Evolutionary conservation across 306 rosid genomes (phyloP).

Genomic region (Castanopsis chinensis): DNA sequence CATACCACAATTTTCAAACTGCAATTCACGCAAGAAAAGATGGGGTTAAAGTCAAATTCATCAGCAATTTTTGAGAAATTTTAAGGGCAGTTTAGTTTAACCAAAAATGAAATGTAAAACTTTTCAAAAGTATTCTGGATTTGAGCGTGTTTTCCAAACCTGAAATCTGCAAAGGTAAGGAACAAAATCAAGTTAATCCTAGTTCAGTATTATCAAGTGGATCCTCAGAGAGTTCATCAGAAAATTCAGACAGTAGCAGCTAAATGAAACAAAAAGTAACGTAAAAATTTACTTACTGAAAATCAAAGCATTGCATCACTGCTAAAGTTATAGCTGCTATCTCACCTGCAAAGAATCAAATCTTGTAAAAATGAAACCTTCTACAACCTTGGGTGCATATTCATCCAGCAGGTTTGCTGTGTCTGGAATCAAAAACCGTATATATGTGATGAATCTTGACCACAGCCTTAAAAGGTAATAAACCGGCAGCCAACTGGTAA

Average conservation of each 20-base stretch:
- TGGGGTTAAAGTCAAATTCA: no score
- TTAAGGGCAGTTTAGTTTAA: no score
- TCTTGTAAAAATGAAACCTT: constrained; percentile 89
- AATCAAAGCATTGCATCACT: no score
- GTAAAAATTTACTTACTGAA: no score
- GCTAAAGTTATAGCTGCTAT: constrained; percentile 7
- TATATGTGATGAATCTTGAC: constrained; percentile 97
- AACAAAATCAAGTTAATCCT: constrained; percentile 94
- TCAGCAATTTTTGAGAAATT: no score
- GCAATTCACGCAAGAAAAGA: constrained; percentile 44
- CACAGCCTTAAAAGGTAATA: constrained; percentile 93
- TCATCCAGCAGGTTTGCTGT: constrained; percentile 97
- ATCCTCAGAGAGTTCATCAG: constrained; percentile 91
- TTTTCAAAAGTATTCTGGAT: no score
- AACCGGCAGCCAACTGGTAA: constrained; percentile 96
- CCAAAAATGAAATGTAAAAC: no score
- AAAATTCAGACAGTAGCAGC: constrained; percentile 66
- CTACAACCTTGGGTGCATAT: constrained; percentile 93
- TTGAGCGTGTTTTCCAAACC: constrained; percentile 24
- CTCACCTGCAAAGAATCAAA: constrained; percentile 88
- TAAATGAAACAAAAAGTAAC: constrained; percentile 8
- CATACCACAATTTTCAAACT: no score
- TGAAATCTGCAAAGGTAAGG: constrained; percentile 95
- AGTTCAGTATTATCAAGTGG: constrained; percentile 95
- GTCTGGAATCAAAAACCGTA: constrained; percentile 94